Conservation (phyloP, 2,329 filamentous ascomycete genomes). For the Fusarium haematococcum region DNA sequence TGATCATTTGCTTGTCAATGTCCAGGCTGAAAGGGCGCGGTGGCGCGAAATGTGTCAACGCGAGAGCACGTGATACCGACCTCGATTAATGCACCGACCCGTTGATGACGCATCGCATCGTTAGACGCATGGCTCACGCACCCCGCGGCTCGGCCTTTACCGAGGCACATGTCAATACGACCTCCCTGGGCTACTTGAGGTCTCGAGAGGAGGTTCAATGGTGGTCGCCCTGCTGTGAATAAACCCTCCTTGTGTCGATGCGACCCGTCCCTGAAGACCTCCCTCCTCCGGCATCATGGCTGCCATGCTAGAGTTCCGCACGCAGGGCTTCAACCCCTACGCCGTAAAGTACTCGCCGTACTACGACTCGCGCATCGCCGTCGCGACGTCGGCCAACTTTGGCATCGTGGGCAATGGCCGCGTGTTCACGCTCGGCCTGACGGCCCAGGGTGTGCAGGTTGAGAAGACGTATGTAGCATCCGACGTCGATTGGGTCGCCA, state of each 20-base stretch:
- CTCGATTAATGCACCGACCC: constrained; percentile 31
- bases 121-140: constrained; percentile 35
- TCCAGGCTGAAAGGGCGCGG: constrained; percentile 21
- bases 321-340: constrained; percentile 94
- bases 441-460: constrained; percentile 83
- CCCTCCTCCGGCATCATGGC: constrained; percentile 49
- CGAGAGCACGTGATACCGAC: constrained; percentile 44
- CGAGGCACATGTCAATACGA: constrained; percentile 51
- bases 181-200: constrained; percentile 12
- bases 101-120: constrained; percentile 21
- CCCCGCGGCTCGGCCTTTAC: constrained; percentile 44
- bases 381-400: constrained; percentile 93
- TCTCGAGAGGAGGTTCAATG: background rate
- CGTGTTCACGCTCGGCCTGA: constrained; percentile 85
- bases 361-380: constrained; percentile 93
- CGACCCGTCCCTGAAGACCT: constrained; percentile 23
- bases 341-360: constrained; percentile 99
- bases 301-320: constrained; percentile 93
- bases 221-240: constrained; percentile 24
- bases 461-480: constrained; percentile 76
- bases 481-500: background rate
- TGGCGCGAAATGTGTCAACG: constrained; percentile 24
- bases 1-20: constrained; percentile 2
- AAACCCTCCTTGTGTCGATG: constrained; percentile 27
- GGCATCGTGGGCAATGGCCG: constrained; percentile 96